Evolutionary conservation across 208 protist species (phyloP), one percentile per base, ranked within the genome.

Genomic region (Strigomonas galati): DNA sequence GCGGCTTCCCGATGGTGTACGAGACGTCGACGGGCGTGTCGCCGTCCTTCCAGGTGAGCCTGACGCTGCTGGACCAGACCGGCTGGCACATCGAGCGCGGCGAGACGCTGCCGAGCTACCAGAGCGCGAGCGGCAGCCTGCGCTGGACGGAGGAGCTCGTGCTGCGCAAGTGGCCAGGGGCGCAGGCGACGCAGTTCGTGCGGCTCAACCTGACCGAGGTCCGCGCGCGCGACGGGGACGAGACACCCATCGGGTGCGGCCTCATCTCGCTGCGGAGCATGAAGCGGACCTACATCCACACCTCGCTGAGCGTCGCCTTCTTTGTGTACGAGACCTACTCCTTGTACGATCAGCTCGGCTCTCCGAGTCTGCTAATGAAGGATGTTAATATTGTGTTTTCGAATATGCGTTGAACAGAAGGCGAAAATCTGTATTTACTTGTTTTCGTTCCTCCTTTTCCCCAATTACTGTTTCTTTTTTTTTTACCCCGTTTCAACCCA

Each of bases 241-340:
- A 89, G 53, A 93, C 85, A 14, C 89, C 89, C 7, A 95, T 95
- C 53, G 89, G 89, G 3, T 85, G 84, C 12, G 89, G 83, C 0
- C 78, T 95, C 52, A 89, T 95, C 35, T 95, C 89, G 14, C 73
- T 95, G 35, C 68, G 71, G 51, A 76, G 67, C 35, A 83, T 93
- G 61, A 71, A 89, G 48, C 81, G 79, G 43, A 87, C 78, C 46
- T 79, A 79, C 62, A 72, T 76, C 7, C 65, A 78, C 44, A 81
- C 79, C 53, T 76, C 83, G 17, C 72, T 93, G 57, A 84, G 82
- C 40, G 76, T 95, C 23, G 89, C 89, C 21, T 95, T 95, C 46
- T 87, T 91, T 75, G 89, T 95, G 6, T 95, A 95, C 68, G 89
- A 95, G 71, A 95, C 86, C 12, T 95, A 93, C 74, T 93, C 86